Conservation (phyloP, 2,329 filamentous ascomycete genomes). For the Lachnellula hyalina region DNA sequence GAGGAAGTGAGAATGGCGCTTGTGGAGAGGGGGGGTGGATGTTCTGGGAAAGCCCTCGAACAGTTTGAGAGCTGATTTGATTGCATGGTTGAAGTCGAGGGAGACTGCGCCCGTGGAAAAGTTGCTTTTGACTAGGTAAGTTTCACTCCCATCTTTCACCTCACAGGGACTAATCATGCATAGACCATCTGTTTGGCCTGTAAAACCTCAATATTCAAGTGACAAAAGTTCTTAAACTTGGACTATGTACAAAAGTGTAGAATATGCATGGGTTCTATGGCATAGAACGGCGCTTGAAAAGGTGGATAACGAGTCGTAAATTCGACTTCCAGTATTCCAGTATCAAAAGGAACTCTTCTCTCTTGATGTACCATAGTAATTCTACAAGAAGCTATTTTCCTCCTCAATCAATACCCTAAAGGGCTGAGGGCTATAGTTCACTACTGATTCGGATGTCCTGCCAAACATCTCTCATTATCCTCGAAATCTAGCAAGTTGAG, state of each 20-base stretch:
- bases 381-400: neutral
- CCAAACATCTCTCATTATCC: constrained; percentile 35
- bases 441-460: neutral
- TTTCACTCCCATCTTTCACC: neutral
- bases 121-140: constrained; percentile 33
- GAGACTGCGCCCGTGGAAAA: constrained; percentile 27
- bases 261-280: neutral
- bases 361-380: constrained; percentile 9
- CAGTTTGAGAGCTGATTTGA: constrained; percentile 34
- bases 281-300: constrained; percentile 10
- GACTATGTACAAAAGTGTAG: constrained; percentile 22
- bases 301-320: neutral
- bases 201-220: constrained; percentile 2
- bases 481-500: constrained; percentile 61
- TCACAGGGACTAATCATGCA: constrained; percentile 9
- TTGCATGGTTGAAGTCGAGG: constrained; percentile 36
- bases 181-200: constrained; percentile 29
- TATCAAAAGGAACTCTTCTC: constrained; percentile 2
- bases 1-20: constrained; percentile 67
- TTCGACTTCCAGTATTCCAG: neutral
- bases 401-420: neutral
- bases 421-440: neutral
- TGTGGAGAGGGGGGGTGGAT: constrained; percentile 62
- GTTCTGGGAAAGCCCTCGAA: constrained; percentile 39
- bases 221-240: neutral